These are phyloP conservation scores for Pseudogymnoascus sp. DNA, from an alignment of 2,329 filamentous ascomycete species.

Conservation along the genomic window DNA sequence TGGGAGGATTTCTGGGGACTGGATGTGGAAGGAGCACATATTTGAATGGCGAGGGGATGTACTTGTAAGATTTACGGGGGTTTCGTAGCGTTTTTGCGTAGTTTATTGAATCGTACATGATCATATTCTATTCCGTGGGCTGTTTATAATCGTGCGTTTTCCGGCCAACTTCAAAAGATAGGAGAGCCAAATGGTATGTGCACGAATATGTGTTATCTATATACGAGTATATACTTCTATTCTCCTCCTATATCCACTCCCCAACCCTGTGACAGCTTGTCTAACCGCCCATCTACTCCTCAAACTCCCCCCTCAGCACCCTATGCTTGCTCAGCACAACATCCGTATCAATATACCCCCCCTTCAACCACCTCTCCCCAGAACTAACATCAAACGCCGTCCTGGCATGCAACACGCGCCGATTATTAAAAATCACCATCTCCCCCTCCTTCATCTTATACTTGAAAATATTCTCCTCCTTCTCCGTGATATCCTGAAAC, in stretches of 20 bases:
- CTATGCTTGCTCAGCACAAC: slow-evolving; percentile 44
- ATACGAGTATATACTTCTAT: background rate
- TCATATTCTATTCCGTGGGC: background rate
- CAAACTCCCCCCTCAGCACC: slow-evolving; percentile 26
- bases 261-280: background rate
- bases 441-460: slow-evolving; percentile 71
- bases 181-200: too few relatives aligned
- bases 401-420: slow-evolving; percentile 76
- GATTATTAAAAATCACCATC: slow-evolving; percentile 89
- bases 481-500: slow-evolving; percentile 47
- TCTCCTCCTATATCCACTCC: background rate
- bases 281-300: background rate
- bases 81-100: background rate
- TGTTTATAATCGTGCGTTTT: too few relatives aligned
- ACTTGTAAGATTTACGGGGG: background rate
- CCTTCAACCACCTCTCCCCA: slow-evolving; percentile 74
- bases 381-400: slow-evolving; percentile 60
- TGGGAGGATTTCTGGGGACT: background rate
- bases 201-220: background rate
- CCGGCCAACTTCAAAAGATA: too few relatives aligned
- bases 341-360: slow-evolving; percentile 71
- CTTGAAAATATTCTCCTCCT: slow-evolving; percentile 57
- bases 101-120: background rate
- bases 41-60: background rate
- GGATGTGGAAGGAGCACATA: background rate